Evolutionary conservation across 1,284 basidiomycete species (phyloP).

Genomic region (Sphagnurus paluster): DNA sequence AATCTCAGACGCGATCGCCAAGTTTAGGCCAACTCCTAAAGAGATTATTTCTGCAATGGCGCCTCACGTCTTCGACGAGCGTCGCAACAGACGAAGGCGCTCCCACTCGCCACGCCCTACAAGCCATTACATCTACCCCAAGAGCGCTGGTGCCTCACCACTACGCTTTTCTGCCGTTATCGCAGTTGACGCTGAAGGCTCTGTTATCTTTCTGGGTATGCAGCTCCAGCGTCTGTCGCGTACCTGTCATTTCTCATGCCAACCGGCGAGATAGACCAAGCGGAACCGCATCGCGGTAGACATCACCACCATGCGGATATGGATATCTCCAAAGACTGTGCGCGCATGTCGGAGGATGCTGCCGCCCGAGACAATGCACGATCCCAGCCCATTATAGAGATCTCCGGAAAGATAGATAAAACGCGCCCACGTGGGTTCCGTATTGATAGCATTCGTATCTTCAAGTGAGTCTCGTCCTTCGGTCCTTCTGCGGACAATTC

Average conservation of each 20-base stretch:
- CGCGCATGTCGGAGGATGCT: too few relatives aligned
- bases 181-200: constrained; percentile 18
- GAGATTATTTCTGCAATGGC: constrained; percentile 33
- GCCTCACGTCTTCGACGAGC: constrained; percentile 35
- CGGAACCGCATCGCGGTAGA: constrained; percentile 12
- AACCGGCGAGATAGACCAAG: constrained; percentile 9
- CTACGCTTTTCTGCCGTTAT: constrained; percentile 20
- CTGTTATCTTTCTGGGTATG: constrained; percentile 18
- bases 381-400: constrained; percentile 11
- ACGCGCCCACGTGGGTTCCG: constrained; percentile 23
- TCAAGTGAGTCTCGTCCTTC: constrained; percentile 23
- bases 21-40: constrained; percentile 30
- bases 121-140: constrained; percentile 2
- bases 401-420: constrained; percentile 12
- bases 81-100: constrained; percentile 18
- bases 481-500: constrained; percentile 6
- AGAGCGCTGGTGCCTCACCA: constrained; percentile 14
- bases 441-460: constrained; percentile 23
- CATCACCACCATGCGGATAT: constrained; percentile 7
- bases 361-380: constrained; percentile 2
- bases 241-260: background rate
- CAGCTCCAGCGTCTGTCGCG: background rate
- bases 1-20: constrained; percentile 25
- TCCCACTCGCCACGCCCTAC: constrained; percentile 10
- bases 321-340: constrained; percentile 1